Base-by-base conservation (phyloP, 208 protist species). In the Acanthamoeba culbertsoni region DNA sequence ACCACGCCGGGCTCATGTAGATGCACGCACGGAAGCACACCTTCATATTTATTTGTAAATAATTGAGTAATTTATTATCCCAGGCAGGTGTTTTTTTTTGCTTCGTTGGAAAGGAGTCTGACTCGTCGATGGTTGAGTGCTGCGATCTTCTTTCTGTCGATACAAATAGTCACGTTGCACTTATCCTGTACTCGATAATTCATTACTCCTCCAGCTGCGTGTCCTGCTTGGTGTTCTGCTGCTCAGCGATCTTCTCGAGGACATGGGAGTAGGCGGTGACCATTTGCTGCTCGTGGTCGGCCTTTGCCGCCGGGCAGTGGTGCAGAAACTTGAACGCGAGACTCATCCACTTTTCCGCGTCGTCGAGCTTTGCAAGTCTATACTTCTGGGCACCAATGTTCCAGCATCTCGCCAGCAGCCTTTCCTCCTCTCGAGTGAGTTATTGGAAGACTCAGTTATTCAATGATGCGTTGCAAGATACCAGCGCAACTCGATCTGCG, bases 261-360 rank as follows among this genome's bases (percentile, higher is more conserved):
- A 88, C 31, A 16, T 63, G 51, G 26, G 51, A 88, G 77, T 88
- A 88, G 77, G 77, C 43, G 48, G 77, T 28, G 48, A 88, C 37
- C 77, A 88, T 88, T 28, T 88, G 48, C 51, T 88, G 48, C 23
- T 88, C 77, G 33, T 28, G 28, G 5, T 88, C 77, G 0, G 43
- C 48, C 46, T 88, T 88, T 14, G 68, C 68, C 26, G 31, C 33
- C 3, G 77, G 77, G 77, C 43, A 88, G 48, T 88, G 51, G 5
- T 62, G 77, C 4, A 88, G 77, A 48, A 88, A 88, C 77, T 88
- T 88, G 77, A 88, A 88, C n/a, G 77, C 77, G 28, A 88, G 43
- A 48, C 77, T 88, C 77, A 88, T 88, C 77, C 77, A 88, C 33
- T 62, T 55, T 28, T 88, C 77, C 12, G 77, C 77, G 16, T 88